Percentiles rank a stretch among this genome's conserved stretches.
phyloP scores from a whole-genome alignment of 164 flowering plant genomes.

The Berberis thunbergii region DNA sequence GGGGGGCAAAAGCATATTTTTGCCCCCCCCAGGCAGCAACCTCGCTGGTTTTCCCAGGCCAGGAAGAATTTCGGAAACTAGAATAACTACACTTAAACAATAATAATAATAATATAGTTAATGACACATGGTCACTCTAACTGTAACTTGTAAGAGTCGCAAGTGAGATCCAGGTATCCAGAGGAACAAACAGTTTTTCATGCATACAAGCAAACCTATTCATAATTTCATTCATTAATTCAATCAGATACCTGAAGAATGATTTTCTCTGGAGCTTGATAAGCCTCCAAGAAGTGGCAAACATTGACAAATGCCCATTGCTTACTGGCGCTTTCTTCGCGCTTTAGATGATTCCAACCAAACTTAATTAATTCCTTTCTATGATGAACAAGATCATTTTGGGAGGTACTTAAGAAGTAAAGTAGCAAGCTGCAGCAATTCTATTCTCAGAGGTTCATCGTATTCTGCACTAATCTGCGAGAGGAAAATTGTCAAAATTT shows the following conservation, averaged over 20 bases:
- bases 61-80: no score
- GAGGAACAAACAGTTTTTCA: neutral
- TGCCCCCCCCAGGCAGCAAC: no score
- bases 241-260: slow-evolving; percentile 72
- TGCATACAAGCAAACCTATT: neutral
- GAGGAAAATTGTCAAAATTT: neutral
- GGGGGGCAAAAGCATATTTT: no score
- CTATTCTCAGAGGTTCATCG: slow-evolving; percentile 96
- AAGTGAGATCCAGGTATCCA: neutral
- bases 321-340: slow-evolving; percentile 99
- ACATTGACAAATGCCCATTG: slow-evolving; percentile 99
- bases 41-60: no score
- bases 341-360: slow-evolving; percentile 99
- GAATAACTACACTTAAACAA: no score
- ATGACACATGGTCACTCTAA: no score
- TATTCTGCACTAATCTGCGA: slow-evolving; percentile 87
- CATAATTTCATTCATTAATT: neutral
- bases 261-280: slow-evolving; percentile 98
- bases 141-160: no score
- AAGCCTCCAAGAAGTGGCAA: slow-evolving; percentile 97
- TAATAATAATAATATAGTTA: no score
- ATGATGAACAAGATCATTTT: slow-evolving; percentile 92
- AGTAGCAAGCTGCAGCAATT: slow-evolving; percentile 95
- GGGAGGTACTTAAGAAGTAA: slow-evolving; percentile 93
- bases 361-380: slow-evolving; percentile 95